phyloP scores from a whole-genome alignment of 2,329 filamentous ascomycete species.

The Calonectria pseudoturangicola region DNA sequence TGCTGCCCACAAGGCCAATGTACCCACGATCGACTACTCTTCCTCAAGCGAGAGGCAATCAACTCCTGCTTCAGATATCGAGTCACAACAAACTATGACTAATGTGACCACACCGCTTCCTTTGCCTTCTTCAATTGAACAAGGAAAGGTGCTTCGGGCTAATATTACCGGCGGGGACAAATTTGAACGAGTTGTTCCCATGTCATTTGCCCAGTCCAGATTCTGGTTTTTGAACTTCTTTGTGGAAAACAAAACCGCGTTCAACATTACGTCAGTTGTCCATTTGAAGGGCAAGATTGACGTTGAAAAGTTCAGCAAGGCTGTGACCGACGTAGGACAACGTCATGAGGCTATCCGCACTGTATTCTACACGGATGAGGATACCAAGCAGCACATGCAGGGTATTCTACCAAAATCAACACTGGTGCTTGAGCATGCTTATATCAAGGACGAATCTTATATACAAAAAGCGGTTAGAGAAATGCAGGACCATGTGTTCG shows the following conservation, averaged over 20 bases:
- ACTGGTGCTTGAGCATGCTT: neutral
- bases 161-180: neutral
- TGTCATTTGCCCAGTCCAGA: conserved; percentile 4
- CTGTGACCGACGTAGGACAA: neutral
- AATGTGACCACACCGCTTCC: neutral
- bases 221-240: conserved; percentile 9
- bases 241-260: conserved; percentile 8
- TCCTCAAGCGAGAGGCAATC: neutral
- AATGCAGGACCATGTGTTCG: conserved; percentile 3
- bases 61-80: neutral
- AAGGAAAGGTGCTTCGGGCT: neutral
- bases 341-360: conserved; percentile 10
- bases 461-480: conserved; percentile 7
- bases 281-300: neutral
- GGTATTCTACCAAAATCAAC: neutral
- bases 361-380: conserved; percentile 2
- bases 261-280: neutral
- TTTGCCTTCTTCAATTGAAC: neutral
- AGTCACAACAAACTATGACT: conserved; percentile 3
- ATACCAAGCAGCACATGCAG: conserved; percentile 11
- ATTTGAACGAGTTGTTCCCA: conserved; percentile 5
- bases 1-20: neutral
- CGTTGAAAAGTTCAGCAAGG: neutral
- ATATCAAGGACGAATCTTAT: neutral
- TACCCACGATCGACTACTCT: neutral